Base-by-base conservation (phyloP, 78 protist genomes). In the Tieghemostelium lacteum region DNA sequence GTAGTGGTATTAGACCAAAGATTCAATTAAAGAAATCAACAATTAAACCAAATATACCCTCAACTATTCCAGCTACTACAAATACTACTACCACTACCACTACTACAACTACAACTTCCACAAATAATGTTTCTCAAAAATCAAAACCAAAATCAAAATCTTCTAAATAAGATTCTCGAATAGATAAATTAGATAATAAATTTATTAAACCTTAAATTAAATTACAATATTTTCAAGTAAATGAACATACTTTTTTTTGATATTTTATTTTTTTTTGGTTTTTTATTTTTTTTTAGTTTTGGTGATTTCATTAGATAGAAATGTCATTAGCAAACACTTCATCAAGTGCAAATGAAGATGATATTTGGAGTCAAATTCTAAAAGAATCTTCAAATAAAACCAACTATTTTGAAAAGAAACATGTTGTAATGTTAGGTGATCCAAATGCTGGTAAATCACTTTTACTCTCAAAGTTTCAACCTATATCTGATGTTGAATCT, bases 371-470 rank as follows among this genome's bases (percentile, higher is more conserved):
- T 36, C 75, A 83, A 31, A 83, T 83, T 3, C 31, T 83, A 39
- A 66, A 71, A 69, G 89, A 83, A 31, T 83, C 89, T 28, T 36
- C 89, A 49, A 83, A 83, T 45, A 83, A 83, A 31, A 58, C 66
- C 26, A 83, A 83, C 6, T 83, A 83, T 42, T 83, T 83, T 20
- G 89, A 83, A 69, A 69, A 49, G 1, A 83, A 72, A 42, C 58
- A 83, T 69, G 89, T 69, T 69, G 73, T 72, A 31, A 83, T 83
- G 42, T 58, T 83, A 50, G 89, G 89, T n/a, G 89, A 83, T 42
- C 75, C 78, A 83, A 69, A 57, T 28, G 29, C 89, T 19, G 89
- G 89, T 19, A 52, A 63, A 54, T 63, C 89, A 42, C 69, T 73
- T 40, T 69, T 83, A 31, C 39, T 83, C 29, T 52, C 89, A 83